Conservation (phyloP, 2,329 filamentous ascomycete species). For the Fusarium sp. region DNA sequence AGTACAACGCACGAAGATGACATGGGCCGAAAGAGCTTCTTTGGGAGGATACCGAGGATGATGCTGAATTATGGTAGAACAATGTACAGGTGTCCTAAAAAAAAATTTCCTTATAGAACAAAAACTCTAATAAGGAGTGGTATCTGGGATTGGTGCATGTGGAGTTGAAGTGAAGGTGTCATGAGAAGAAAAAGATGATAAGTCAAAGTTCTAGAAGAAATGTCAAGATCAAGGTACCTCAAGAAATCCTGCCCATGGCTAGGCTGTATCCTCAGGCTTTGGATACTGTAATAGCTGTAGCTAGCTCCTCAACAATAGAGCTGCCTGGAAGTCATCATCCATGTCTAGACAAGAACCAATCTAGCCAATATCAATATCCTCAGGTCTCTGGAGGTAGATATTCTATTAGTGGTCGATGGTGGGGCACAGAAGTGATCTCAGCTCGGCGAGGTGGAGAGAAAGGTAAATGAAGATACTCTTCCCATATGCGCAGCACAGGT, state of each 20-base stretch:
- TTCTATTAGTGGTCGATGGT: slow-evolving; percentile 19
- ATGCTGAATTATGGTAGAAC: slow-evolving; percentile 20
- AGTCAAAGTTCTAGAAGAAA: slow-evolving; percentile 2
- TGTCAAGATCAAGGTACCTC: not conserved
- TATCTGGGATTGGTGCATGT: slow-evolving; percentile 13
- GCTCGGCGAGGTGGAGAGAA: slow-evolving; percentile 32
- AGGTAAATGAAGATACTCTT: slow-evolving; percentile 37
- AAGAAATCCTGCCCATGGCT: not conserved
- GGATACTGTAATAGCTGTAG: not conserved
- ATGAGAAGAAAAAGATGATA: slow-evolving; percentile 10
- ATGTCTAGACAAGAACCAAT: slow-evolving; percentile 18
- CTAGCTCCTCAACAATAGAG: slow-evolving; percentile 27
- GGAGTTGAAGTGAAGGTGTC: slow-evolving; percentile 18
- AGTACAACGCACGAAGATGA: slow-evolving; percentile 32
- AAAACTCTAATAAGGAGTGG: slow-evolving; percentile 11
- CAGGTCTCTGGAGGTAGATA: slow-evolving; percentile 8
- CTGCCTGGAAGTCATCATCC: slow-evolving; percentile 8
- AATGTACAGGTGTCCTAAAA: slow-evolving; percentile 14
- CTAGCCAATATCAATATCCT: slow-evolving; percentile 22
- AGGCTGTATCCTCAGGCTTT: not conserved
- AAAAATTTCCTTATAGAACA: slow-evolving; percentile 12
- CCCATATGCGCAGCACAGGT: slow-evolving; percentile 10
- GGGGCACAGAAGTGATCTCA: slow-evolving; percentile 36
- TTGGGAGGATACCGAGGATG: slow-evolving; percentile 23
- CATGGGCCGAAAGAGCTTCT: slow-evolving; percentile 25